Evolutionary conservation across 2,329 filamentous ascomycete genomes (phyloP).

Genomic region (Hypoxylon sp.): DNA sequence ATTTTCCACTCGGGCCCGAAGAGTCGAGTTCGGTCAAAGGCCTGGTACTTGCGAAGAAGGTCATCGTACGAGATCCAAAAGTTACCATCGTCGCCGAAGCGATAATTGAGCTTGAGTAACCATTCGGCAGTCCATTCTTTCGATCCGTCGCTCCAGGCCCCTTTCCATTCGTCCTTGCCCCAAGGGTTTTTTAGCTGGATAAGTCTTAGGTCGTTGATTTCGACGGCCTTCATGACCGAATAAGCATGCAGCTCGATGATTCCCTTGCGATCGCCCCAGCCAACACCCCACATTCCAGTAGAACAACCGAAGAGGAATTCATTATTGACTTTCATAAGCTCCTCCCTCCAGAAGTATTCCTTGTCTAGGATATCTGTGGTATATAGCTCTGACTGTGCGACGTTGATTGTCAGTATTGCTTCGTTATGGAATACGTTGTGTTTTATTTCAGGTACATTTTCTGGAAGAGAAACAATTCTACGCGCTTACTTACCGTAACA

Average conservation of each 20-base stretch:
- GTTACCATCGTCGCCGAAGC: slow-evolving; percentile 78
- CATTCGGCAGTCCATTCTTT: slow-evolving; percentile 86
- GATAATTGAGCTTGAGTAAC: slow-evolving; percentile 75
- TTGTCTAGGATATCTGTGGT: slow-evolving; percentile 76
- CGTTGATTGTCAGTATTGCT: no score
- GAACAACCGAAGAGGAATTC: slow-evolving; percentile 75
- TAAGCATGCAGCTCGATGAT: slow-evolving; percentile 69
- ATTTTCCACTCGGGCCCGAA: slow-evolving; percentile 65
- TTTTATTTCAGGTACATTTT: no score
- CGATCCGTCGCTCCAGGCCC: slow-evolving; percentile 82
- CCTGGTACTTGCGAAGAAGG: slow-evolving; percentile 65
- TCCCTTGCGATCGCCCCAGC: slow-evolving; percentile 61
- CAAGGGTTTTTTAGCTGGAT: slow-evolving; percentile 78
- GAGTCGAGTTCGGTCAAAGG: slow-evolving; percentile 66
- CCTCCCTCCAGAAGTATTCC: slow-evolving; percentile 80
- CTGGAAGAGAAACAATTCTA: no score
- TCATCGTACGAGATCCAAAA: slow-evolving; percentile 69
- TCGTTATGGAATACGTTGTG: no score
- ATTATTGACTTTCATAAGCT: slow-evolving; percentile 79
- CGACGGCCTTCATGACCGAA: slow-evolving; percentile 65
- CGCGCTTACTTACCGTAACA: no score
- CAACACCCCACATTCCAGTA: slow-evolving; percentile 58
- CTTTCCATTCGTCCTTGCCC: slow-evolving; percentile 83
- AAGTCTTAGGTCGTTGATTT: slow-evolving; percentile 69
- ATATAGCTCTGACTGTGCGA: slow-evolving; percentile 71